Evolutionary conservation across 129 eudicot genomes (phyloP), one percentile per base, ranked within the genome.

Genomic region (Pittosporum tobira): DNA sequence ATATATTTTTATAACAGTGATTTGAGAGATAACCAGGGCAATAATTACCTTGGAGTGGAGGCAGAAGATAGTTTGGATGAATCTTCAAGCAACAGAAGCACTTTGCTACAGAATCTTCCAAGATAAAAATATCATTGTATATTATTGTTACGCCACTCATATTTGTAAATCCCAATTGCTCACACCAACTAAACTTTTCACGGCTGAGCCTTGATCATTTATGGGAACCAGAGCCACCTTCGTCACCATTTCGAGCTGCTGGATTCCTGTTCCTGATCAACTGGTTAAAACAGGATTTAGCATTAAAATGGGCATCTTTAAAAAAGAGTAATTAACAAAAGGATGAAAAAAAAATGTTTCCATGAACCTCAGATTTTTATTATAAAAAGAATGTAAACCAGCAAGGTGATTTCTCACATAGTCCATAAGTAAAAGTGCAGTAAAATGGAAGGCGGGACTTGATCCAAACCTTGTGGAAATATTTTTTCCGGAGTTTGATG

Each of bases 401-500:
- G 64, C 22, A 56, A 61, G 55, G n/a, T 53, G 25, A 11, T 30
- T 18, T 46, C 5, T 36, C 5, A 25, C 18, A 43, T 16, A 45
- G 14, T 44, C 18, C 25, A 48, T 29, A 5, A 27, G 5, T 7
- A 61, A 61, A 5, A 6, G 0, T 16, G 29, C 16, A 16, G 23
- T 38, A 66, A 66, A 62, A 28, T 36, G n/a, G 37, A 61, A 12
- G 31, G 13, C 36, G 57, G 27, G 44, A 43, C 15, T 19, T 28
- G 15, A 11, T 63, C 20, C 59, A 47, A 63, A 87, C 99, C 99
- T 91, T 91, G 80, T 81, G 81, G 68, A 81, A 81, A 76, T 91
- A 91, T 76, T 87, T 91, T 83, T 79, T 87, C 65, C 99, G 90
- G 53, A 91, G 85, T 69, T 87, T 91, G 80, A 91, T 84, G 30